Evolutionary conservation across 306 rosid species (phyloP), one percentile per base, ranked within the genome.

Genomic region (Dryas alaskensis): DNA sequence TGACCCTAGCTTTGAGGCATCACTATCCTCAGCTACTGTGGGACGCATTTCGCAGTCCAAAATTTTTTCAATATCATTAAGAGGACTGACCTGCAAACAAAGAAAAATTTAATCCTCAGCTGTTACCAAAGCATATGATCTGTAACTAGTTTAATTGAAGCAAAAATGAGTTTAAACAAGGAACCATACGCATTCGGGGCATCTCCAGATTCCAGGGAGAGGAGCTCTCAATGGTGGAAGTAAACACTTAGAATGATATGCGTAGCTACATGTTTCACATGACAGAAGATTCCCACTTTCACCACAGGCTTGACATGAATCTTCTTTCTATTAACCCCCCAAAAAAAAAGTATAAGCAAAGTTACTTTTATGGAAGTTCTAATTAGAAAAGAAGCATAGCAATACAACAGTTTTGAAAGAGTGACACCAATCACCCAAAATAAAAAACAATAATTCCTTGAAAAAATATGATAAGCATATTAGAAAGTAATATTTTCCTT

Each of bases 41-140:
- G 99, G 99, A 46, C 99, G 97, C 97, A 88, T 92, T 81, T 88
- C 98, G 72, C 89, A 90, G 67, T 95, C 99, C 83, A 95, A 81
- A 82, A 95, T 79, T 84, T 95, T 92, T 9, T 95, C 99, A 59
- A 92, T 92, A 73, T 92, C 99, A 79, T 73, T 85, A 45, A 95
- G 88, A 7, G 99, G 99, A 87, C 97, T 95, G 73, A 95, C 96
- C 99, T 95, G 97, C 75, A 88, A 81, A 42, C 17, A 65, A 14
- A n/a, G 6, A 52, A 48, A 54, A 74, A n/a, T 16, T 60, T 55
- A 40, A 70, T 77, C 53, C 79, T n/a, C 78, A 67, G 46, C 42
- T 61, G 49, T 61, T 78, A 69, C 73, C 54, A 48, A 43, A 63
- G 62, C 65, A 80, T 19, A 42, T 57, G 47, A 69, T 65, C 25